phyloP scores from a whole-genome alignment of 2,329 filamentous ascomycete species.

The Madurella mycetomatis region DNA sequence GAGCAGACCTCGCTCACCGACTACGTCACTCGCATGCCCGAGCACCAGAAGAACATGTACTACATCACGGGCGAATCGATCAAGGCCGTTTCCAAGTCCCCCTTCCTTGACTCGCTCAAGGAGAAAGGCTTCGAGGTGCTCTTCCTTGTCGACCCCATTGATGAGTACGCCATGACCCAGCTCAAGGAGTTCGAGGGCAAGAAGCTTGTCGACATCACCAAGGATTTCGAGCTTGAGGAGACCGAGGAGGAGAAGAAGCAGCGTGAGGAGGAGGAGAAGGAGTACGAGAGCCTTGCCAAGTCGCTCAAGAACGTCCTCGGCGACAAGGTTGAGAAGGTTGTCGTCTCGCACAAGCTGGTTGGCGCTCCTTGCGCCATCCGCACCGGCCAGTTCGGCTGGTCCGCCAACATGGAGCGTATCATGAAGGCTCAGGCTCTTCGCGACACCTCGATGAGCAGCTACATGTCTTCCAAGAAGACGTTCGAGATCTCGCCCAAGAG shows the following conservation, averaged over 20 bases:
- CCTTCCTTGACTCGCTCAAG: constrained; percentile 98
- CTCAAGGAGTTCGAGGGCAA: constrained; percentile 99
- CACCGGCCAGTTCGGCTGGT: constrained; percentile 99
- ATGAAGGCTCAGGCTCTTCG: constrained; percentile 99
- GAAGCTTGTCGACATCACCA: constrained; percentile 99
- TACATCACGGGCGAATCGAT: constrained; percentile 99
- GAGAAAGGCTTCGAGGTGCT: constrained; percentile 99
- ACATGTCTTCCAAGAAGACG: constrained; percentile 99
- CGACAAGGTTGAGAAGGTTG: constrained; percentile 99
- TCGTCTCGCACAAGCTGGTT: constrained; percentile 95
- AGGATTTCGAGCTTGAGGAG: constrained; percentile 99
- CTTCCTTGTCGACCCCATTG: constrained; percentile 98
- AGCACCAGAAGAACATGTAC: constrained; percentile 99
- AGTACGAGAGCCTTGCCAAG: constrained; percentile 93
- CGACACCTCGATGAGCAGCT: constrained; percentile 98
- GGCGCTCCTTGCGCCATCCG: constrained; percentile 96
- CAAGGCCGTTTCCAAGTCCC: constrained; percentile 96
- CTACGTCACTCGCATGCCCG: constrained; percentile 98
- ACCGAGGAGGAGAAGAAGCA: constrained; percentile 97
- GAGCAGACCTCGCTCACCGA: constrained; percentile 91
- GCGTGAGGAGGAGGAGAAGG: constrained; percentile 96
- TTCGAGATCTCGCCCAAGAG: constrained; percentile 99
- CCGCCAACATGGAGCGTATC: constrained; percentile 99
- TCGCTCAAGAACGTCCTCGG: constrained; percentile 97
- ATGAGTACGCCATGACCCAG: constrained; percentile 99